A percentile compares a stretch with the other conserved stretches of the same genome.
phyloP scores from a whole-genome alignment of 495 filamentous ascomycete species.

The Hypoxylon lienhwacheense region DNA sequence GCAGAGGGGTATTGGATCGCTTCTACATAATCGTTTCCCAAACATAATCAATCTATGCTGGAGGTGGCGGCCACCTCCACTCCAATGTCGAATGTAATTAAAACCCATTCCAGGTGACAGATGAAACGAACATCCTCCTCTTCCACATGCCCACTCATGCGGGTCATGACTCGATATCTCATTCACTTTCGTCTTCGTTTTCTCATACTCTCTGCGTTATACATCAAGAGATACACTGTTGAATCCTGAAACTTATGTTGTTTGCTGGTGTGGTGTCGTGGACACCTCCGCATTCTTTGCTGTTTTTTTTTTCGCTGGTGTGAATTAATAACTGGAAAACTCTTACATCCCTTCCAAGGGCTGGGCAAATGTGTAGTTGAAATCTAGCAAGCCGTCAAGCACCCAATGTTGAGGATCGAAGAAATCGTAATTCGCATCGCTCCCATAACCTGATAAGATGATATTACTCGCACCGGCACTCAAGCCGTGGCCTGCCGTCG shows the following conservation, averaged over 20 bases:
- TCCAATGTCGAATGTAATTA: constrained; percentile 25
- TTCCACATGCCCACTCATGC: constrained; percentile 9
- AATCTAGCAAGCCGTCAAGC: constrained; percentile 79
- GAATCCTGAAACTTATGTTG: neutral
- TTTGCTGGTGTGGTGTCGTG: neutral
- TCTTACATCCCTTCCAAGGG: constrained; percentile 51
- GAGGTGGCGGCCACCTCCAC: constrained; percentile 3
- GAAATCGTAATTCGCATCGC: constrained; percentile 71
- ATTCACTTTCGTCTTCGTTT: constrained; percentile 11
- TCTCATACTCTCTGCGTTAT: constrained; percentile 9
- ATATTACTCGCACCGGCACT: constrained; percentile 42
- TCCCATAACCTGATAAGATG: constrained; percentile 56
- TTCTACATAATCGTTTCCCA: constrained; percentile 15
- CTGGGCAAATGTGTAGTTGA: constrained; percentile 65
- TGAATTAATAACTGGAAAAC: no score
- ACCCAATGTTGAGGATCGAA: constrained; percentile 92
- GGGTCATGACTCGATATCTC: constrained; percentile 1
- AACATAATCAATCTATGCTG: constrained; percentile 25
- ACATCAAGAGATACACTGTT: neutral
- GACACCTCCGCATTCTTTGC: no score
- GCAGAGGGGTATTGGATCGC: constrained; percentile 31
- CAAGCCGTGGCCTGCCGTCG: constrained; percentile 49
- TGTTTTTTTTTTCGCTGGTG: no score
- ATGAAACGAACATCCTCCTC: constrained; percentile 25
- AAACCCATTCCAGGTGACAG: constrained; percentile 27